These are phyloP conservation scores for Fusarium lyarnte DNA, from an alignment of 2,329 filamentous ascomycete species.

Conservation along the genomic window DNA sequence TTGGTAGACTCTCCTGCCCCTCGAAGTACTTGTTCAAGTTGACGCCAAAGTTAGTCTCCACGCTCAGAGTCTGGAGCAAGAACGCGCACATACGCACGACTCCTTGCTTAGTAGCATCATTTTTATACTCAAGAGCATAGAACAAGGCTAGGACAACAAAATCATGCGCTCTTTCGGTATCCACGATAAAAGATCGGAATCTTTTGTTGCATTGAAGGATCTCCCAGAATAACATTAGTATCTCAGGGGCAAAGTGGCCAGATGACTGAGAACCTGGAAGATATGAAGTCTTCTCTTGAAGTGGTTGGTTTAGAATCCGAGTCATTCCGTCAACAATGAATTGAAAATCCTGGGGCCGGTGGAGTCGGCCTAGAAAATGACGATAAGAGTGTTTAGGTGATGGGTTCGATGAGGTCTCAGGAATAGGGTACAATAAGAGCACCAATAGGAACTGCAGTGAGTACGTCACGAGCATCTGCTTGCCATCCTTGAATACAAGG, in stretches of 20 bases:
- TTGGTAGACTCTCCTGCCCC: conserved; percentile 86
- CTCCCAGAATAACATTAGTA: conserved; percentile 98
- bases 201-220: conserved; percentile 96
- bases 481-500: conserved; percentile 89
- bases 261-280: conserved; percentile 84
- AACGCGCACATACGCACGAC: conserved; percentile 98
- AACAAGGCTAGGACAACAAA: conserved; percentile 91
- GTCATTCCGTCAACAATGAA: conserved; percentile 97
- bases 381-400: conserved; percentile 91
- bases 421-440: conserved; percentile 86
- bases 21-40: conserved; percentile 91
- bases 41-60: conserved; percentile 88
- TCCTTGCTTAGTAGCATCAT: conserved; percentile 87
- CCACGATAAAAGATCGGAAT: conserved; percentile 95
- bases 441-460: conserved; percentile 90
- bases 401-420: conserved; percentile 72
- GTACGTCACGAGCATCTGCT: conserved; percentile 90
- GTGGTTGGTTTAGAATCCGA: conserved; percentile 88
- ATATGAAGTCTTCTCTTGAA: conserved; percentile 89
- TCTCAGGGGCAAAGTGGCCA: conserved; percentile 90
- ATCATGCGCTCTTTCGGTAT: conserved; percentile 92
- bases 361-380: conserved; percentile 88
- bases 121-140: conserved; percentile 90
- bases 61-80: conserved; percentile 91
- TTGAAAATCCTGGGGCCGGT: conserved; percentile 95